Base-by-base conservation (phyloP, 2,329 filamentous ascomycete genomes). In the Teratosphaeria nubilosa region DNA sequence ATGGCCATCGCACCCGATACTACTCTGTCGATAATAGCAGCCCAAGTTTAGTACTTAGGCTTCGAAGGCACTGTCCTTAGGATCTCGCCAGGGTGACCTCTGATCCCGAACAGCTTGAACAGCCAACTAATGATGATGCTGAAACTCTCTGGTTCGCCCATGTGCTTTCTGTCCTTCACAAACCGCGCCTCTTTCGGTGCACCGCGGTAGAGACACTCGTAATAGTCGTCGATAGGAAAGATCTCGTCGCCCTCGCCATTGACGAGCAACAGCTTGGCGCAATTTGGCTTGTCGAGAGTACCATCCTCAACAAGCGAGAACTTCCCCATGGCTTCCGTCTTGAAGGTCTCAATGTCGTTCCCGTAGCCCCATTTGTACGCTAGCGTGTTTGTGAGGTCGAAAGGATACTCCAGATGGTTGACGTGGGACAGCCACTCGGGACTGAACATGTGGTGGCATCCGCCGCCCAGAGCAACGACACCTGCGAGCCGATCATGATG, bases 151-250 rank as follows among this genome's bases (percentile, higher is more conserved):
- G 78, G 78, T 68, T 80, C 78, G 1, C 78, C 78, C 78, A 80
- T 80, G 58, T 80, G 78, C 68, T 78, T 78, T 11, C 66, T 68
- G 0, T 69, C 71, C 2, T 67, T 57, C 0, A 80, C 73, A 58
- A 80, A 78, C 25, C 73, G 70, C 51, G 72, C 80, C 64, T 80
- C 76, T 70, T 84, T 84, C 1, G 79, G 76, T 22, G 71, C 66
- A 0, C 80, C 82, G 66, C 80, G 77, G 45, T 77, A 73, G 53
- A 84, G 64, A 27, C 79, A 78, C 48, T 84, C 68, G 62, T 81
- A 80, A 58, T 81, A 80, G 63, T 84, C 82, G 63, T 84, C 82
- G 52, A 84, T 80, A 0, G 82, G 82, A 69, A 85, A 84, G 53
- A 85, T 83, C 72, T 83, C 81, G 65, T 84, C 82, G 31, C 80